Conservation (phyloP, 2,329 filamentous ascomycete genomes). For the Rhinocladiella similis region DNA sequence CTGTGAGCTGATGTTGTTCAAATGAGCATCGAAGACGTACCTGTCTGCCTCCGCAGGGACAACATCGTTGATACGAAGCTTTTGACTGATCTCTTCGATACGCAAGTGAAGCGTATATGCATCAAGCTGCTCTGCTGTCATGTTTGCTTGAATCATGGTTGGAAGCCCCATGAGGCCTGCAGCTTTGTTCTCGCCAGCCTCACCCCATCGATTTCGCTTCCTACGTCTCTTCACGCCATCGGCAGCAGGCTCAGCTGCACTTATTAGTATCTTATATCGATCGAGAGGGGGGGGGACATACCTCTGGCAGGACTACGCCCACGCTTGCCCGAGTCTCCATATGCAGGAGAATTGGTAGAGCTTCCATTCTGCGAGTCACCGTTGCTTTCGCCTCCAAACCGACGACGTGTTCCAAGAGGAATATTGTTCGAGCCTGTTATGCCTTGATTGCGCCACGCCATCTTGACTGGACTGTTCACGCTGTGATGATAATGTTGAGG, state of each 20-base stretch:
- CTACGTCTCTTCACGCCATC: conserved; percentile 88
- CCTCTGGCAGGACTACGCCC: conserved; percentile 87
- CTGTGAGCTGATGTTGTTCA: conserved; percentile 22
- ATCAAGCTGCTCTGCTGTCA: conserved; percentile 97
- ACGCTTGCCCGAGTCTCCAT: conserved; percentile 67
- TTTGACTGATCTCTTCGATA: conserved; percentile 99
- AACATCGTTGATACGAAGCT: conserved; percentile 98
- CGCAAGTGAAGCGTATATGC: conserved; percentile 94
- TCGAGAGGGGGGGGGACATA: conserved; percentile 45
- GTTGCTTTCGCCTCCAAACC: conserved; percentile 70
- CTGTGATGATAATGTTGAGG: background rate
- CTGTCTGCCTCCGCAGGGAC: conserved; percentile 94
- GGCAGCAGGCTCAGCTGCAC: conserved; percentile 48
- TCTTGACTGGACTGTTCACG: conserved; percentile 38
- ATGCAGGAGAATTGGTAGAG: conserved; percentile 48
- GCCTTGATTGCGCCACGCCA: conserved; percentile 70
- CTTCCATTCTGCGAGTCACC: conserved; percentile 43
- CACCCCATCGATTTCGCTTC: conserved; percentile 98
- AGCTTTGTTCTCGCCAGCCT: conserved; percentile 96
- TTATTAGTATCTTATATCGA: conserved; percentile 29
- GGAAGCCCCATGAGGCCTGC: conserved; percentile 96
- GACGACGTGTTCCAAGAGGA: conserved; percentile 79
- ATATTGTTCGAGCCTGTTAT: conserved; percentile 99
- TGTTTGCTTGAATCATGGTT: conserved; percentile 93
- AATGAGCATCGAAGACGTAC: conserved; percentile 54